Conservation (phyloP, 2,329 filamentous ascomycete species). For the Sporothrix luriei region DNA sequence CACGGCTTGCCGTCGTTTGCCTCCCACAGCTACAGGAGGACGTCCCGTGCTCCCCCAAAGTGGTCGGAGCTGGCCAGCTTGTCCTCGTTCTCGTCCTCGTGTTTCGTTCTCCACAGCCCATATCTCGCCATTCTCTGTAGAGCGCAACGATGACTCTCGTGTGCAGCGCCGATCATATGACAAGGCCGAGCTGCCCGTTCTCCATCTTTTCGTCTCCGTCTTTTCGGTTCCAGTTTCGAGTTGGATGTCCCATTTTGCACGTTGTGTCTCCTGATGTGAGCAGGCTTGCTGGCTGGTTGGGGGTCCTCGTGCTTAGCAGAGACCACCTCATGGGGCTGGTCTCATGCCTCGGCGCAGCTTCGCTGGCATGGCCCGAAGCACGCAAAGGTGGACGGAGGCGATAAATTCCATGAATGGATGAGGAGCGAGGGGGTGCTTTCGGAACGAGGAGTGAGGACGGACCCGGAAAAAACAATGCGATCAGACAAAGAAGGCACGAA, state of each 20-base stretch:
- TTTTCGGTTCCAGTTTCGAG: background rate
- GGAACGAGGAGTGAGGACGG: background rate
- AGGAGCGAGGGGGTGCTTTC: background rate
- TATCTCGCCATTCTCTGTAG: background rate
- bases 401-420: slow-evolving; percentile 14
- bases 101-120: slow-evolving; percentile 26
- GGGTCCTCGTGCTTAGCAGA: background rate
- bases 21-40: background rate
- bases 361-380: background rate
- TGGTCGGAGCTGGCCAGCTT: background rate
- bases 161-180: background rate
- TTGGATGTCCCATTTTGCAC: background rate
- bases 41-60: background rate
- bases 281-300: background rate
- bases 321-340: background rate
- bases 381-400: background rate
- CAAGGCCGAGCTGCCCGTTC: slow-evolving; percentile 12
- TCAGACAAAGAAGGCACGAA: background rate
- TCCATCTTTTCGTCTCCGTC: slow-evolving; percentile 13
- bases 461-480: too few relatives aligned
- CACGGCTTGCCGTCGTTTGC: background rate
- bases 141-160: background rate
- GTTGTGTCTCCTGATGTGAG: background rate
- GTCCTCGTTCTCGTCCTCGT: background rate
- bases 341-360: background rate